These are phyloP conservation scores for Coemansia sp. DNA, from an alignment of 371 early-diverging fungal genomes.

Conservation along the genomic window DNA sequence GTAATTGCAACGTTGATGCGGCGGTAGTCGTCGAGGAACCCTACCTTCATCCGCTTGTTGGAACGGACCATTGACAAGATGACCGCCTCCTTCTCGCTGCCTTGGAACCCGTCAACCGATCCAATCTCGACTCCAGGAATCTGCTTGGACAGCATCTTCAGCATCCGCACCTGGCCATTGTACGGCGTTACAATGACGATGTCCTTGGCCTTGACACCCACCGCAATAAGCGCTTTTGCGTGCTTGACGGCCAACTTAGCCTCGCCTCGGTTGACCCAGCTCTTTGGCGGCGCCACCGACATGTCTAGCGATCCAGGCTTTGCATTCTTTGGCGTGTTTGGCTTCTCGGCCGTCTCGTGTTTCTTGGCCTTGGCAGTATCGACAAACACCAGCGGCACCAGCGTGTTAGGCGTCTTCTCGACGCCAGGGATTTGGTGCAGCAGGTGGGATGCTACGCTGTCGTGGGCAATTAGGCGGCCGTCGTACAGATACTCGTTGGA, in stretches of 20 bases:
- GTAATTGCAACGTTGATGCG: constrained; percentile 95
- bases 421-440: constrained; percentile 67
- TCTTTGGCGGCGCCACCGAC: no score
- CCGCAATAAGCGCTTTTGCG: constrained; percentile 60
- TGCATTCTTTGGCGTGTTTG: neutral
- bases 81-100: constrained; percentile 92
- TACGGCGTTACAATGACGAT: constrained; percentile 92
- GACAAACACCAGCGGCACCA: constrained; percentile 56
- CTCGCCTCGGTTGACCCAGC: constrained; percentile 69
- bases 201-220: constrained; percentile 61
- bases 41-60: constrained; percentile 78
- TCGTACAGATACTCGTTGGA: constrained; percentile 69
- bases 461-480: constrained; percentile 65
- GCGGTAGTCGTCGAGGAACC: constrained; percentile 85
- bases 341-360: neutral
- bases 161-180: constrained; percentile 69
- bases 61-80: constrained; percentile 83
- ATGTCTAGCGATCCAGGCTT: neutral
- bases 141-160: constrained; percentile 56
- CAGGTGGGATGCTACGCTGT: constrained; percentile 64
- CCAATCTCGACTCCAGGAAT: constrained; percentile 67
- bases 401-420: constrained; percentile 31
- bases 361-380: constrained; percentile 68
- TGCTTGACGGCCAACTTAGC: constrained; percentile 66
- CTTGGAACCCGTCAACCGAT: constrained; percentile 97